phyloP scores from a whole-genome alignment of 495 filamentous ascomycete genomes.

The Cercophora samala region DNA sequence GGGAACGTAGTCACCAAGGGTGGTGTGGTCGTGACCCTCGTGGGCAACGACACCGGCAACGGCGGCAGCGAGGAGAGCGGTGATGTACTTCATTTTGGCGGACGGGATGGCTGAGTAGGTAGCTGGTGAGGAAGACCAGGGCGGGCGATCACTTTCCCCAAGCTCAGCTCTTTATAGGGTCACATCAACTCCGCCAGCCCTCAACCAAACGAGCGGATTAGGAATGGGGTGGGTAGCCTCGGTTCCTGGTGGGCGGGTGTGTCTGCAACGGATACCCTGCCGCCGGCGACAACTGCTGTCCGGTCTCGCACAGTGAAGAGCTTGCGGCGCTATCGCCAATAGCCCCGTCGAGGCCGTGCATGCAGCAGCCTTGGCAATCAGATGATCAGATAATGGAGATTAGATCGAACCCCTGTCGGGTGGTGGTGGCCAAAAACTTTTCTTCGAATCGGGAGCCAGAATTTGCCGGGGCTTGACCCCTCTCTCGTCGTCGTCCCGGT shows the following conservation, averaged over 20 bases:
- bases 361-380: conserved; percentile 15
- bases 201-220: not conserved
- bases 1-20: conserved; percentile 19
- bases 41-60: conserved; percentile 11
- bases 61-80: conserved; percentile 18
- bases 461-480: not conserved
- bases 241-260: conserved; percentile 3
- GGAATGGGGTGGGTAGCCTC: conserved; percentile 8
- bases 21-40: conserved; percentile 5
- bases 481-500: conserved; percentile 1
- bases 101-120: not conserved
- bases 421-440: not conserved
- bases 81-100: conserved; percentile 23
- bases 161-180: conserved; percentile 6
- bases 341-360: not conserved
- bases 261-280: not conserved
- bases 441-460: not conserved
- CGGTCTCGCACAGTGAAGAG: conserved; percentile 4
- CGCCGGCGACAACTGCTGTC: not conserved
- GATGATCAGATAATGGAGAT: conserved; percentile 25
- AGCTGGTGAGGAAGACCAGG: not conserved
- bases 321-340: not conserved
- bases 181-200: conserved; percentile 4
- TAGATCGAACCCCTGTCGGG: not conserved
- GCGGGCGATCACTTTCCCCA: not conserved